Evolutionary conservation across 2,329 filamentous ascomycete genomes (phyloP).

Genomic region (Periglandula ipomoeae): DNA sequence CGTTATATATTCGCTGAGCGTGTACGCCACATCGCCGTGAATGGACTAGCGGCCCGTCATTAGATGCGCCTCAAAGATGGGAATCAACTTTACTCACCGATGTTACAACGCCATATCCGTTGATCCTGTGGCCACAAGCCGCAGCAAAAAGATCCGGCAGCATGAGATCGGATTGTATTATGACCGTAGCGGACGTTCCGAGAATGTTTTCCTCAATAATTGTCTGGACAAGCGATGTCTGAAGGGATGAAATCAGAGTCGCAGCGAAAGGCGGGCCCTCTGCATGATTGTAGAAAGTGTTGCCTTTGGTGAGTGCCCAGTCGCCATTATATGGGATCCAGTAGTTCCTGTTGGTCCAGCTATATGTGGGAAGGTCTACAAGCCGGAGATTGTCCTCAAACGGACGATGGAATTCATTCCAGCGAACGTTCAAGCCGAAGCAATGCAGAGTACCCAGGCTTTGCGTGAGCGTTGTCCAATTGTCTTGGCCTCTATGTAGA

Average conservation of each 20-base stretch:
- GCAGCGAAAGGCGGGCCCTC: no score
- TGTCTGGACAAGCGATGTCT: slow-evolving; percentile 26
- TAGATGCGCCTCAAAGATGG: not conserved
- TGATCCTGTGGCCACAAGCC: slow-evolving; percentile 33
- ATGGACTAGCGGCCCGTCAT: slow-evolving; percentile 7
- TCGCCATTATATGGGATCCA: slow-evolving; percentile 57
- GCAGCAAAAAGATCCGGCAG: slow-evolving; percentile 27
- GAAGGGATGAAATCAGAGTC: no score
- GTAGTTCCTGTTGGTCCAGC: slow-evolving; percentile 66
- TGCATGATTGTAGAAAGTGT: slow-evolving; percentile 40
- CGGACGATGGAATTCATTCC: slow-evolving; percentile 58
- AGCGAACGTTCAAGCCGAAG: slow-evolving; percentile 33
- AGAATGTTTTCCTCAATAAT: slow-evolving; percentile 25
- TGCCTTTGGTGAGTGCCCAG: slow-evolving; percentile 61
- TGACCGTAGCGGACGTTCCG: slow-evolving; percentile 16
- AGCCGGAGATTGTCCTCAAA: slow-evolving; percentile 35
- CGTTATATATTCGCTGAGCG: slow-evolving; percentile 53
- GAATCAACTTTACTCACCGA: slow-evolving; percentile 31
- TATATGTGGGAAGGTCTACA: slow-evolving; percentile 57
- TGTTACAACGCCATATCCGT: slow-evolving; percentile 31
- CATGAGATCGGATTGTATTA: slow-evolving; percentile 30
- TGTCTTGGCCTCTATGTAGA: slow-evolving; percentile 50
- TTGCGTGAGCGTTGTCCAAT: slow-evolving; percentile 54
- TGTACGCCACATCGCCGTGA: slow-evolving; percentile 55
- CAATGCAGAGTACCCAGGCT: slow-evolving; percentile 49